Percentiles rank a stretch among this genome's conserved stretches.
Conservation (phyloP, 2,329 filamentous ascomycete genomes). For the Scedosporium dehoogii region DNA sequence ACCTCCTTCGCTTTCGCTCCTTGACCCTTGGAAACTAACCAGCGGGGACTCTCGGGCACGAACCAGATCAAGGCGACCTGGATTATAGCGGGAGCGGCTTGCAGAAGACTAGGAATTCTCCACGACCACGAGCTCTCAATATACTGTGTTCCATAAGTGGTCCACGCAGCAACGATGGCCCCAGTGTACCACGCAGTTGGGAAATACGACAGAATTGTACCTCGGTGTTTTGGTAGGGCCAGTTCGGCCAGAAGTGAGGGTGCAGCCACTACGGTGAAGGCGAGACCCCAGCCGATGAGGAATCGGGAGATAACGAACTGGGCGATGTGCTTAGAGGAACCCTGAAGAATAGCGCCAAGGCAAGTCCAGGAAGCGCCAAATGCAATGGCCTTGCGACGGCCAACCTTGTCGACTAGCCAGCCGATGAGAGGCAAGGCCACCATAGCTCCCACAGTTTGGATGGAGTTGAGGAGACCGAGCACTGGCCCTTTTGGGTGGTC, state of each 20-base stretch:
- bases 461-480: slow-evolving; percentile 25
- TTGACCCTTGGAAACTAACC: slow-evolving; percentile 47
- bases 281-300: slow-evolving; percentile 43
- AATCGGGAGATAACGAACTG: slow-evolving; percentile 46
- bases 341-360: slow-evolving; percentile 21
- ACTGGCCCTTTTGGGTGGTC: slow-evolving; percentile 18
- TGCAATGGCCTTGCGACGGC: slow-evolving; percentile 20
- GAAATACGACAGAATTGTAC: not conserved
- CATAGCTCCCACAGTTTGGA: slow-evolving; percentile 38
- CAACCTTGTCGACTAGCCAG: slow-evolving; percentile 20
- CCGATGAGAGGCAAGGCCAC: slow-evolving; percentile 21
- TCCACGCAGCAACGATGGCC: slow-evolving; percentile 30
- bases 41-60: slow-evolving; percentile 52
- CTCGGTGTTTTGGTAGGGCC: slow-evolving; percentile 41
- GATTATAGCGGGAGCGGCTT: slow-evolving; percentile 13
- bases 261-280: slow-evolving; percentile 39
- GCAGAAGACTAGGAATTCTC: slow-evolving; percentile 21
- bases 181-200: slow-evolving; percentile 31
- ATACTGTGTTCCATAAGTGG: slow-evolving; percentile 30
- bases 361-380: slow-evolving; percentile 21
- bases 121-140: slow-evolving; percentile 28
- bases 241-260: slow-evolving; percentile 37
- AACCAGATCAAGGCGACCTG: slow-evolving; percentile 28
- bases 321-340: slow-evolving; percentile 17
- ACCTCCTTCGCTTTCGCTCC: slow-evolving; percentile 41